These are phyloP conservation scores for Zymoseptoria ardabiliae DNA, from an alignment of 2,329 filamentous ascomycete species.

Conservation along the genomic window DNA sequence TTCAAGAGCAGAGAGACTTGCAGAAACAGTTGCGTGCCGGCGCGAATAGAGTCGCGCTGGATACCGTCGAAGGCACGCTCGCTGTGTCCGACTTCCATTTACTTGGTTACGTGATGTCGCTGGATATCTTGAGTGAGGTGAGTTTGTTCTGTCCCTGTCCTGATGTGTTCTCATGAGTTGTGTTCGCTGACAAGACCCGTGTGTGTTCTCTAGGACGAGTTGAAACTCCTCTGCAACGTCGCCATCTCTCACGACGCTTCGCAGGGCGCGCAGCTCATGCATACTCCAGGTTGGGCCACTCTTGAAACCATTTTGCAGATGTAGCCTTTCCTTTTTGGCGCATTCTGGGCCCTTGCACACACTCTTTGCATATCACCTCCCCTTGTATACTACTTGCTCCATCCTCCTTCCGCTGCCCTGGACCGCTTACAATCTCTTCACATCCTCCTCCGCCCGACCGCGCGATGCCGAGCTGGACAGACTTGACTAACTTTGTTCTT, in stretches of 20 bases:
- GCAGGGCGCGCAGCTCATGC: conserved; percentile 74
- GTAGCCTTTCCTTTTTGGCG: conserved; percentile 14
- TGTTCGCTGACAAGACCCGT: neutral
- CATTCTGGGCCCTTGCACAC: conserved; percentile 3
- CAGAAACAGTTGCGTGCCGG: conserved; percentile 60
- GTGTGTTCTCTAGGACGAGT: conserved; percentile 64
- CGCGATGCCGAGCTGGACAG: neutral
- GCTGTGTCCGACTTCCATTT: conserved; percentile 90
- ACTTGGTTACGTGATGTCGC: conserved; percentile 73
- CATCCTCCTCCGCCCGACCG: neutral
- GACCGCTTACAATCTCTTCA: no score
- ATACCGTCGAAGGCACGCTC: conserved; percentile 56
- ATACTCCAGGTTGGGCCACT: conserved; percentile 88
- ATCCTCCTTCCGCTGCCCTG: neutral
- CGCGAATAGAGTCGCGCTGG: conserved; percentile 42
- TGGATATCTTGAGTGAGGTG: conserved; percentile 81
- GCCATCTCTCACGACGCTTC: conserved; percentile 73
- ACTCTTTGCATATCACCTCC: neutral
- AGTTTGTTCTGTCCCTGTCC: conserved; percentile 4
- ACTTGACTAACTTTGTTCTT: conserved; percentile 18
- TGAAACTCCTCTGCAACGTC: conserved; percentile 74
- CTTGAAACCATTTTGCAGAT: conserved; percentile 74
- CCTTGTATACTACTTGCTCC: conserved; percentile 6
- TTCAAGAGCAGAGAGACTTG: conserved; percentile 66
- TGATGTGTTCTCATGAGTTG: no score